These are phyloP conservation scores for Pichia scutulata DNA, from an alignment of 805 yeast species.

Conservation along the genomic window DNA sequence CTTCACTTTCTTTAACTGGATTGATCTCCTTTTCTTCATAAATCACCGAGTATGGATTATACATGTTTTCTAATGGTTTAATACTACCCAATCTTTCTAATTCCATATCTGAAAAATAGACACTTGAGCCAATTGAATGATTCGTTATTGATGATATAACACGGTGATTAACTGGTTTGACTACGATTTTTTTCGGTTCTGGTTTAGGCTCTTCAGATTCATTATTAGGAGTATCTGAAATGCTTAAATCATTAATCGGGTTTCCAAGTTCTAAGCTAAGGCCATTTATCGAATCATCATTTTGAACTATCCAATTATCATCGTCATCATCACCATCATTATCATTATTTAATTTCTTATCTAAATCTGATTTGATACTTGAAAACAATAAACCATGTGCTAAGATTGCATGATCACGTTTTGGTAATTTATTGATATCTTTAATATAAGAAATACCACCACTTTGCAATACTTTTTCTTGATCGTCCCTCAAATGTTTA, in stretches of 20 bases:
- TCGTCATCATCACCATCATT: neutral
- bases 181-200: neutral
- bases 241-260: neutral
- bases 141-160: neutral
- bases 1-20: neutral
- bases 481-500: slow-evolving; percentile 11
- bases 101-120: slow-evolving; percentile 7
- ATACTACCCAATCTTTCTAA: slow-evolving; percentile 3
- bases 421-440: slow-evolving; percentile 9
- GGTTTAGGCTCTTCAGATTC: neutral
- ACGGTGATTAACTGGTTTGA: neutral
- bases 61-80: neutral
- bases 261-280: neutral
- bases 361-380: slow-evolving; percentile 16
- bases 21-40: neutral
- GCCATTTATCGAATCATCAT: neutral
- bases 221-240: neutral
- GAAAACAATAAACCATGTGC: slow-evolving; percentile 13
- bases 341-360: neutral
- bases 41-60: slow-evolving; percentile 3
- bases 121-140: slow-evolving; percentile 6
- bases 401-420: slow-evolving; percentile 2
- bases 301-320: neutral
- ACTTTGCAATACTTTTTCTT: slow-evolving; percentile 15
- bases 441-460: slow-evolving; percentile 19